Conservation (phyloP, 345 rosid species). For the Brassica juncea region DNA sequence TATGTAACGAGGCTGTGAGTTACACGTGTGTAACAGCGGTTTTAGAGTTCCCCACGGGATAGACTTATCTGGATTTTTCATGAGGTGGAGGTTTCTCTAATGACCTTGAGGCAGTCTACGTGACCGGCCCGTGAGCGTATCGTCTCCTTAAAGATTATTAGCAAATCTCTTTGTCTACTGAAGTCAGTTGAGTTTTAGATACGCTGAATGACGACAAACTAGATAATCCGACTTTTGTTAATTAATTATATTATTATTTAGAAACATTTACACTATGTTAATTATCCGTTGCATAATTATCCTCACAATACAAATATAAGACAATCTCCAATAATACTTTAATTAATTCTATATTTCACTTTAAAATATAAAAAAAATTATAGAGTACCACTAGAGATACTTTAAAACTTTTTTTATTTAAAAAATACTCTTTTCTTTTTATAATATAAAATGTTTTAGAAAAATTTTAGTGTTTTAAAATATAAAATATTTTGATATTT, state of each 20-base stretch:
- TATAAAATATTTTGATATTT: too few species aligned
- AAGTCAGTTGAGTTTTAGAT: slow-evolving; percentile 37
- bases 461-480: too few species aligned
- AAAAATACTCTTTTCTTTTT: too few species aligned
- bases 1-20: slow-evolving; percentile 31
- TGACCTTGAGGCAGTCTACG: slow-evolving; percentile 12
- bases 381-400: too few species aligned
- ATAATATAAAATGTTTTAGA: too few species aligned
- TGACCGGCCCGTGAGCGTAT: slow-evolving; percentile 21
- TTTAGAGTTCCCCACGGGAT: slow-evolving; percentile 17
- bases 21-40: slow-evolving; percentile 20
- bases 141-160: slow-evolving; percentile 1
- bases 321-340: neutral
- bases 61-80: slow-evolving; percentile 10
- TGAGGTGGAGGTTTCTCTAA: slow-evolving; percentile 19
- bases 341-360: neutral
- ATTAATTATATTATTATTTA: neutral
- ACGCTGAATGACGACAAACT: slow-evolving; percentile 32
- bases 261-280: too few species aligned
- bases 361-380: too few species aligned
- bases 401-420: too few species aligned
- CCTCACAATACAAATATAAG: neutral
- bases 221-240: slow-evolving; percentile 1
- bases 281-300: neutral
- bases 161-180: slow-evolving; percentile 19